phyloP scores from a whole-genome alignment of 345 rosid genomes.

The Capsella bursapastoris region DNA sequence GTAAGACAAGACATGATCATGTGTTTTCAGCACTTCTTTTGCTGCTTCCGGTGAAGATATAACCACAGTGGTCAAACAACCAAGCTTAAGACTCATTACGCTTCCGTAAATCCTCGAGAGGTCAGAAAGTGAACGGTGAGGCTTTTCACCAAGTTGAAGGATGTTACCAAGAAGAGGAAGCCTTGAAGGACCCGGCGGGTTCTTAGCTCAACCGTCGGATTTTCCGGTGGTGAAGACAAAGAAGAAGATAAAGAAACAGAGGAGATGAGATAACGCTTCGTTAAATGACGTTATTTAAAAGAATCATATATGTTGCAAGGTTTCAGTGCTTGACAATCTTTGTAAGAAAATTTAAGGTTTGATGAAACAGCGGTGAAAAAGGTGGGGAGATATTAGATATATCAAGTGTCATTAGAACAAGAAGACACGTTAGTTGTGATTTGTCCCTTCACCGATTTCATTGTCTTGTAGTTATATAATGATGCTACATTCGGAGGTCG shows the following conservation, averaged over 20 bases:
- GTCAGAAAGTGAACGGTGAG: slow-evolving; percentile 46
- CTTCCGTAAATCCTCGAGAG: slow-evolving; percentile 51
- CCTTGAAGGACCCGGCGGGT: slow-evolving; percentile 48
- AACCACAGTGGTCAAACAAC: slow-evolving; percentile 47
- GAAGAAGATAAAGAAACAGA: slow-evolving; percentile 9
- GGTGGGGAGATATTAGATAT: too few species aligned
- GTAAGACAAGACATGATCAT: slow-evolving; percentile 44
- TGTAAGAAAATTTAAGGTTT: slow-evolving; percentile 7
- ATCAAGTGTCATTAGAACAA: neutral
- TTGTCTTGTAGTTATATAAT: neutral
- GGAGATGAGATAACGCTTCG: slow-evolving; percentile 26
- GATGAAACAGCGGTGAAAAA: neutral
- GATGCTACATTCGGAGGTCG: slow-evolving; percentile 7
- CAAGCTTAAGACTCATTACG: slow-evolving; percentile 51
- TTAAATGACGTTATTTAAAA: neutral
- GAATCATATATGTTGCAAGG: neutral
- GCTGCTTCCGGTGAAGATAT: slow-evolving; percentile 50
- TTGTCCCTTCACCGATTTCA: slow-evolving; percentile 24
- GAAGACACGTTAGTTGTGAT: neutral
- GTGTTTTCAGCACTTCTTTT: slow-evolving; percentile 51
- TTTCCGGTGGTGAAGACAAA: slow-evolving; percentile 7
- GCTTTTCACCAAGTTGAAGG: slow-evolving; percentile 43
- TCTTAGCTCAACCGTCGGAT: neutral
- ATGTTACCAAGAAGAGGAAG: slow-evolving; percentile 55
- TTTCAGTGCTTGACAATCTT: neutral